Percentiles rank a stretch among this genome's conserved stretches.
phyloP scores from a whole-genome alignment of 345 rosid genomes.

The Eucalyptus grandis region DNA sequence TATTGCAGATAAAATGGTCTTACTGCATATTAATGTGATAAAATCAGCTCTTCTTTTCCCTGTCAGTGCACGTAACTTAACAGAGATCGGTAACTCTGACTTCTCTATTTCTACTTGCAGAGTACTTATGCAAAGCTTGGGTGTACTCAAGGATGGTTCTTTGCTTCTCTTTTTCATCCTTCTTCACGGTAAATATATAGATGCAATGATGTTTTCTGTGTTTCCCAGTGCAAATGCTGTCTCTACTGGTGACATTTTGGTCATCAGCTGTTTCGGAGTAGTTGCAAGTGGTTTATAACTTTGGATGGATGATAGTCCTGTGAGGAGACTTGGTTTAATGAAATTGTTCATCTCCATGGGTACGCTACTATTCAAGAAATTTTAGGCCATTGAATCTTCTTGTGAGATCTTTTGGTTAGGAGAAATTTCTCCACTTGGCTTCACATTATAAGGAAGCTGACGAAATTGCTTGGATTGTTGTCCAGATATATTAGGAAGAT shows the following conservation, averaged over 20 bases:
- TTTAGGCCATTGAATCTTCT: not conserved
- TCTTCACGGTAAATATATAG: slow-evolving; percentile 39
- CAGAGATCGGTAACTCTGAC: not conserved
- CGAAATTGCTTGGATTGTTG: not conserved
- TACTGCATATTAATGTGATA: not conserved
- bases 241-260: not conserved
- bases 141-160: slow-evolving; percentile 95
- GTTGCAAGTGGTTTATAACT: not conserved
- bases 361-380: not conserved
- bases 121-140: slow-evolving; percentile 83
- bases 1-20: not conserved
- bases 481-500: not conserved
- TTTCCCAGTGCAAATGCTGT: not conserved
- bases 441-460: not conserved
- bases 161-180: slow-evolving; percentile 64
- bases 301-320: not conserved
- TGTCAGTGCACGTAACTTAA: not conserved
- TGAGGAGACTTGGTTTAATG: not conserved
- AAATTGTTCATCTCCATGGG: not conserved
- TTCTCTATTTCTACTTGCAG: slow-evolving; percentile 14
- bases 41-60: not conserved
- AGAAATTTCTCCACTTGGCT: not conserved
- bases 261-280: not conserved
- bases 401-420: not conserved
- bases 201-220: not conserved